Evolutionary conservation across 495 filamentous ascomycete species (phyloP), one percentile per base, ranked within the genome.

Genomic region (Neurospora africana): DNA sequence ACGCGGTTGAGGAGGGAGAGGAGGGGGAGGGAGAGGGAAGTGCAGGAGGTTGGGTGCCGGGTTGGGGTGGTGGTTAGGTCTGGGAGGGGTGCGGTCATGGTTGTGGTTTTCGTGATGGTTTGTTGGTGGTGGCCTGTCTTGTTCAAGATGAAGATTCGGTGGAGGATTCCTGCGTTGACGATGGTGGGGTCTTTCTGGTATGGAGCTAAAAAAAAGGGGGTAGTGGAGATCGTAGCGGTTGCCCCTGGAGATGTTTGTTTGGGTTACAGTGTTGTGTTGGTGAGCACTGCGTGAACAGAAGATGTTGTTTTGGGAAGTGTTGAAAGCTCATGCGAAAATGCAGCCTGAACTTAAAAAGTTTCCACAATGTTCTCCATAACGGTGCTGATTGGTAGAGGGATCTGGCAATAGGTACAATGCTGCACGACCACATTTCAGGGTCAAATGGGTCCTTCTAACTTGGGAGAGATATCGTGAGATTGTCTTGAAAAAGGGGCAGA

Each of bases 21-120:
- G 23, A 78, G 75, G 2, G 69, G 43, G 17, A 74, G 53, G 17
- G 77, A 78, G 47, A 78, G 68, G 30, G 77, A 78, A 5, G 70
- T 70, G 70, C 77, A 78, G 39, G 72, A 74, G 40, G 53, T 47
- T 27, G 74, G 72, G 47, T 77, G 71, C 4, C 77, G 72, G 27
- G 70, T 65, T 21, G 73, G 75, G n/a, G 33, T 19, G 27, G 39
- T 10, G 15, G 68, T 71, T 27, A 77, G 30, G 13, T 37, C 2
- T 68, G 75, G 75, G 36, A 78, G 72, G 9, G 13, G n/a, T n/a
- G n/a, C 9, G 27, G 23, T 17, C 53, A 61, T 61, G 1, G 30
- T 61, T 7, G 23, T 61, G 53, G 13, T 61, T 0, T 15, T 61
- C 1, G 47, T 61, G 23, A 5, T 53, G 1, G 40, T 69, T n/a